Conservation (phyloP, 2,329 filamentous ascomycete species). For the Curvularia hawaiiensis region DNA sequence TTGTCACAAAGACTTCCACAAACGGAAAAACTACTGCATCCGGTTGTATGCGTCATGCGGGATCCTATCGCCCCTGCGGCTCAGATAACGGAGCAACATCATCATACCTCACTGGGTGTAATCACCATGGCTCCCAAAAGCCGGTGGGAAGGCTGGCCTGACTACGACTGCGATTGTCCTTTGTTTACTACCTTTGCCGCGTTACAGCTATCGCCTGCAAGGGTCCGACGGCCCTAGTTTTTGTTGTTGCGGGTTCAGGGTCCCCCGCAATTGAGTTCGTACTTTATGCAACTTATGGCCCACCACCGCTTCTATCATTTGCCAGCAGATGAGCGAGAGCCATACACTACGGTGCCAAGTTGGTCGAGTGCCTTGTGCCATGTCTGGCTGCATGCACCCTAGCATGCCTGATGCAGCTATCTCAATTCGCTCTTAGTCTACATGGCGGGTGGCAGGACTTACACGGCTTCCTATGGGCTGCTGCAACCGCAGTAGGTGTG, state of each 20-base stretch:
- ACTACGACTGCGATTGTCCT: background rate
- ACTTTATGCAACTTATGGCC: background rate
- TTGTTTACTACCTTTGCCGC: background rate
- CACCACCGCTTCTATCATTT: background rate
- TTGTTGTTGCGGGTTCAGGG: background rate
- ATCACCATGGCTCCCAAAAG: background rate
- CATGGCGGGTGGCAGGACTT: background rate
- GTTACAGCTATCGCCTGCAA: background rate
- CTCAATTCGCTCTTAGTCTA: background rate
- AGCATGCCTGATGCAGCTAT: background rate
- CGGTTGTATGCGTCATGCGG: constrained; percentile 6
- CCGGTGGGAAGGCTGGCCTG: background rate
- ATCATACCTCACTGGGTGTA: background rate
- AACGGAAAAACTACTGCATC: constrained; percentile 3
- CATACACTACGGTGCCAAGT: background rate
- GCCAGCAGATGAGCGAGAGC: background rate
- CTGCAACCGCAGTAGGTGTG: background rate
- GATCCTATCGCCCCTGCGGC: constrained; percentile 6
- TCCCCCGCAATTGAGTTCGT: background rate
- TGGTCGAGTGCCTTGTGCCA: background rate
- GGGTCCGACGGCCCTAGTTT: background rate
- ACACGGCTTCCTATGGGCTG: background rate
- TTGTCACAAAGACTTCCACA: constrained; percentile 8
- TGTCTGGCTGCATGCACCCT: constrained; percentile 8
- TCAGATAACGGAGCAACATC: background rate